Base-by-base conservation (phyloP, 2,329 filamentous ascomycete species). In the Penicillium sp. region DNA sequence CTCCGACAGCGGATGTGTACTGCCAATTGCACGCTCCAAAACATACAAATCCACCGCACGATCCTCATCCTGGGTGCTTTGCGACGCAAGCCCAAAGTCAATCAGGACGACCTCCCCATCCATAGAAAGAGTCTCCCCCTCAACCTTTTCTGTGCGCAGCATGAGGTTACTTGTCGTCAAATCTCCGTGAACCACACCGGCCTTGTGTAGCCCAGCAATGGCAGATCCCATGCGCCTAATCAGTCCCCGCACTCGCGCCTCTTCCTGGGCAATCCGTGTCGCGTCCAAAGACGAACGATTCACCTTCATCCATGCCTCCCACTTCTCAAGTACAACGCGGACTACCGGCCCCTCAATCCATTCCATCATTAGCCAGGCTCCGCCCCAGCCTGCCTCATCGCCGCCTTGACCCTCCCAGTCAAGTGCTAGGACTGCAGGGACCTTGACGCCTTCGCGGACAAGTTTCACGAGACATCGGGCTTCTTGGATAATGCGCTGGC, bases 141-240 rank as follows among this genome's bases (percentile, higher is more conserved):
- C 21, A 22, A 29, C 21, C 24, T 24, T 2, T 21, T 27, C 48
- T 14, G 81, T 80, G 58, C 85, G 74, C 64, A 98, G 72, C 88
- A 99, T 97, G 78, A 99, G 83, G 76, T 99, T 99, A 77, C 93
- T 97, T 62, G 93, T 99, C 59, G 95, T 99, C 77, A 99, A 77
- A 78, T 99, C 95, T 42, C 95, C 95, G 78, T 99, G 95, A 57
- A 96, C 87, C 55, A 98, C 85, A 16, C 93, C 93, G n/a, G 87
- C 82, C 54, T 82, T 84, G 79, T 99, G 95, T 80, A 99, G 79
- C 54, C 74, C 82, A 8, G 90, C 92, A 16, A 96, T 84, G 2
- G 87, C 87, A 5, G 73, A 70, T 1, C 91, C 93, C 58, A 96
- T 86, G 61, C 84, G 81, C 47, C 81, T 77, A 84, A 96, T 87